Evolutionary conservation across 1,139 yeast genomes (phyloP), one percentile per base, ranked within the genome.

Genomic region (Debaryomyces coudertii): DNA sequence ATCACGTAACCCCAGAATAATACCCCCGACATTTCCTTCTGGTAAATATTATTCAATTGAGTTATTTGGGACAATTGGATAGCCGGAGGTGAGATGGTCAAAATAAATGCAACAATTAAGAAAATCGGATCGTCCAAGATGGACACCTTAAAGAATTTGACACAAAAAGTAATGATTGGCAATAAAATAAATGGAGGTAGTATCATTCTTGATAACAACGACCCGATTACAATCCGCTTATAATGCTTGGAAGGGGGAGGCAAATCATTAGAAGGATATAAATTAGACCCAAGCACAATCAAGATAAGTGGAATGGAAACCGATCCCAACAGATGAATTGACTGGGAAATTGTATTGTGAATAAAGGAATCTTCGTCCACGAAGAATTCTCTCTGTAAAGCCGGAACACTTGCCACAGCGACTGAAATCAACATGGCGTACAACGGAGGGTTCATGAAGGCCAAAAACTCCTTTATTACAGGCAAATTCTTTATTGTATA

Each of bases 401-500:
- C 70, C 2, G 95, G 90, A 14, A 89, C 74, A 0, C 95, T 81
- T 1, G 98, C 99, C 45, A 93, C 92, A 22, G 88, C 52, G 15
- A 93, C 83, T 7, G 97, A 85, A 1, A 85, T 66, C 22, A 89
- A 65, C 98, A 93, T 93, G 9, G 98, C 85, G 76, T 90, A 93
- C 51, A 93, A 73, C 7, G 99, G 99, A 8, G 98, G 97, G 65
- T 93, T 93, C 96, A 93, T 90, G 57, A 83, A 83, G 29, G 64
- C 58, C 46, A 76, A 53, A 42, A 80, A 60, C 12, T 54, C 55
- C 18, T 48, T 49, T 8, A 66, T 52, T 2, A 52, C 49, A 6
- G 58, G 53, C 8, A 48, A 44, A 9, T 51, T 28, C 22, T 30
- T 43, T 35, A 53, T 15, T 18, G 30, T 39, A 4, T 15, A n/a